phyloP scores from a whole-genome alignment of 306 rosid genomes.

The Vigna nakashimae region DNA sequence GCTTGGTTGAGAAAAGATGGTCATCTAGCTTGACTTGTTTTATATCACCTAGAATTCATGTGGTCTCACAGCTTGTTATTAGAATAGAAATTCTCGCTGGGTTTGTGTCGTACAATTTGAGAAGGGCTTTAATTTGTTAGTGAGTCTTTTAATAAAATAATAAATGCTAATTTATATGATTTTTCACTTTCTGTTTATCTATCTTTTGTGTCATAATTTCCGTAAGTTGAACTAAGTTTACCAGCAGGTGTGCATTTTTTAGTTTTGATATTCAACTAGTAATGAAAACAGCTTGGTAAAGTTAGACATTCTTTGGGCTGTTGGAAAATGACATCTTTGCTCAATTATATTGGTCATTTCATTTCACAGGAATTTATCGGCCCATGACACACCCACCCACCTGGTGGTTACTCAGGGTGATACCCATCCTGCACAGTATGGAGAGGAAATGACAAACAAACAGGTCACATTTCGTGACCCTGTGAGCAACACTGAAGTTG shows the following conservation, averaged over 20 bases:
- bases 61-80: constrained; percentile 37
- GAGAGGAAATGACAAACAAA: constrained; percentile 71
- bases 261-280: constrained; percentile 20
- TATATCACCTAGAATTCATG: constrained; percentile 17
- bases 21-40: constrained; percentile 26
- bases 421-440: constrained; percentile 54
- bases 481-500: constrained; percentile 70
- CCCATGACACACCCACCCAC: constrained; percentile 53
- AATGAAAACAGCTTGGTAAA: constrained; percentile 21
- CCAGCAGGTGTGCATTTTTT: background rate
- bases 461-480: constrained; percentile 91
- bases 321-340: constrained; percentile 41
- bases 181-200: background rate
- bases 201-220: constrained; percentile 36
- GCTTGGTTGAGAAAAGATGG: constrained; percentile 27
- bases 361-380: constrained; percentile 59
- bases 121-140: constrained; percentile 19
- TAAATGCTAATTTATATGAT: constrained; percentile 39
- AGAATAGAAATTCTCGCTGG: constrained; percentile 18
- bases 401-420: constrained; percentile 51
- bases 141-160: constrained; percentile 1
- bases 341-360: constrained; percentile 47
- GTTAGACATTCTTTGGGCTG: constrained; percentile 15
- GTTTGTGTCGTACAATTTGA: constrained; percentile 38
- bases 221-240: constrained; percentile 16